Conservation (phyloP, 2,329 filamentous ascomycete species). For the Lecanosticta acicola region DNA sequence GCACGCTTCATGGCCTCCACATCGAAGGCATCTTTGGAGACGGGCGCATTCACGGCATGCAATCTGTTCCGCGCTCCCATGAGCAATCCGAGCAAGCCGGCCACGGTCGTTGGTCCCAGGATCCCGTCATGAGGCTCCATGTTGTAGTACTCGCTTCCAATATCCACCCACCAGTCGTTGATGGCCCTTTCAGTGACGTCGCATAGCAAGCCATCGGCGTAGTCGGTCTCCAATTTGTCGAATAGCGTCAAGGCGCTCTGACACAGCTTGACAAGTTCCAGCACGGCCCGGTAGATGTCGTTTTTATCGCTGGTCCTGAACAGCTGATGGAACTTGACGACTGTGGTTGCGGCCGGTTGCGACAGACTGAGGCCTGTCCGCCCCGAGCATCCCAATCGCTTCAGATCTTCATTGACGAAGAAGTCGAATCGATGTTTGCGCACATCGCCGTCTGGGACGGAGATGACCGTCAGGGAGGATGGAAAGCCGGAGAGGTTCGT, state of each 20-base stretch:
- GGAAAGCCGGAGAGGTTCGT: conserved; percentile 92
- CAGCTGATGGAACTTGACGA: conserved; percentile 85
- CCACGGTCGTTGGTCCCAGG: conserved; percentile 83
- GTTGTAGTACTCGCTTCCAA: conserved; percentile 87
- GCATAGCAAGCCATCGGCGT: conserved; percentile 86
- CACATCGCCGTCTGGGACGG: conserved; percentile 80
- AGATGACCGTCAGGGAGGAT: conserved; percentile 84
- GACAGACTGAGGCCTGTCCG: conserved; percentile 77
- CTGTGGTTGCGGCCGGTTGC: conserved; percentile 70
- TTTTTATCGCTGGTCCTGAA: conserved; percentile 84
- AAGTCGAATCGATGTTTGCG: conserved; percentile 75
- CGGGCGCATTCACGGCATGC: conserved; percentile 74
- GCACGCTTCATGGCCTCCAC: conserved; percentile 74
- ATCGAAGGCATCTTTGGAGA: conserved; percentile 89
- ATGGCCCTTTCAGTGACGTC: conserved; percentile 88
- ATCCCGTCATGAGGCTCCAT: conserved; percentile 90
- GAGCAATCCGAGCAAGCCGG: conserved; percentile 77
- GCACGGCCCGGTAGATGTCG: conserved; percentile 68
- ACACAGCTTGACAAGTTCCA: conserved; percentile 85
- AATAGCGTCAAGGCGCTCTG: conserved; percentile 86
- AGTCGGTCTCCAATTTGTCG: conserved; percentile 77
- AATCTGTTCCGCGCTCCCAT: conserved; percentile 87
- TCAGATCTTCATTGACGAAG: conserved; percentile 90
- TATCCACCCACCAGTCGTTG: conserved; percentile 92
- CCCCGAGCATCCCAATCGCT: conserved; percentile 85